Evolutionary conservation across 2,329 filamentous ascomycete genomes (phyloP), one percentile per base, ranked within the genome.

Genomic region (Diaporthe batatas): DNA sequence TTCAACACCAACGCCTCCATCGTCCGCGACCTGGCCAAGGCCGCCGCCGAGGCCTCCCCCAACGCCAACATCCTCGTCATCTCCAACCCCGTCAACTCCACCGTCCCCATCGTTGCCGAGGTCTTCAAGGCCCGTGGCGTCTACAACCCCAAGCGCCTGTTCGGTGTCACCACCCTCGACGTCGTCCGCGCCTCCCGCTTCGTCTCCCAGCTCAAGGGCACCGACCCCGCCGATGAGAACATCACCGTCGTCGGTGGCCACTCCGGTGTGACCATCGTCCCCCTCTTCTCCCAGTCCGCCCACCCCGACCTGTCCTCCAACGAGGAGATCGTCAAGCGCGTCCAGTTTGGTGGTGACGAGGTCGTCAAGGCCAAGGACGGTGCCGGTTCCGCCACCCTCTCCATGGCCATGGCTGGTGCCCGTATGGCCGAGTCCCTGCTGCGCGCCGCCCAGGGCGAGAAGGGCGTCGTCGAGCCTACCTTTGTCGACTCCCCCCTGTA

Each of bases 1-100:
- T 99, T 99, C 95, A 98, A 98, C 92, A 99, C 96, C 90, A 99
- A 99, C 86, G 96, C 96, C 85, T 97, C 94, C 84, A 99, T 99
- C 85, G 96, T 99, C 84, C 95, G 96, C 82, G 96, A 98, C 86
- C 92, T 99, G 78, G 95, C 96, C 87, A 97, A 98, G 91, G 95
- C 95, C 80, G 92, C 91, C 82, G 96, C 96, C 81, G 91, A 97
- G 81, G 90, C 94, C 79, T 90, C 92, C 82, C 96, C 96, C 81
- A 90, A 98, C 77, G 96, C 96, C 86, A 97, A 97, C 88, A 90
- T 98, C 84, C 91, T 98, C 83, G 91, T 99, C 89, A 99, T 99
- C 87, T 91, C 95, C 86, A 99, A 99, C 92, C 96, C 96, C 76
- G 95, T 99, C 88, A 99, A 99, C 94, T 98, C 95, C 80, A 99